Evolutionary conservation across 768 basidiomycete species (phyloP), one percentile per base, ranked within the genome.

Genomic region (Pleurotus djamor): DNA sequence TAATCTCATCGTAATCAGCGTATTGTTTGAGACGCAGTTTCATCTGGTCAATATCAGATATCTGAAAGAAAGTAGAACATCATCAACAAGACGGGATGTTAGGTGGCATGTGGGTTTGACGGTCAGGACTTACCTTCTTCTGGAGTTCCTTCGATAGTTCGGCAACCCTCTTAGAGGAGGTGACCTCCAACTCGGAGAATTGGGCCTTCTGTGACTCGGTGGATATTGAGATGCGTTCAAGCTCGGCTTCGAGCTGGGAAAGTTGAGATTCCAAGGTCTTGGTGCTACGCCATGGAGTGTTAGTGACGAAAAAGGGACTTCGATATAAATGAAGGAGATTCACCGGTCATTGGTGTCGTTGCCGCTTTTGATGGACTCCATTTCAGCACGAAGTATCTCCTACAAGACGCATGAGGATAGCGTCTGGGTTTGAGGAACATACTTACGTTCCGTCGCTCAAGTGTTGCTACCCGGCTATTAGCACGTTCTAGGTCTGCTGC

Each of bases 351-450:
- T 86, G 34, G 82, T 77, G 61, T 92, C 88, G 55, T 78, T 84
- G 10, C 92, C 95, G 52, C 86, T 89, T 56, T 92, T 87, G 52
- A 96, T 86, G 0, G 88, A 81, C 71, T 98, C 97, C 50, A 98
- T 96, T 71, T 98, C 96, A 17, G 95, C 94, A 9, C 96, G 87
- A 14, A 99, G 79, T n/a, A 93, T 82, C 77, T 98, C 97, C 93
- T 95, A 65, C 41, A 14, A 35, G 47, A 37, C 48, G 56, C 49
- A 52, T 48, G 32, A 36, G 51, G 34, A 44, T 37, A 4, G 48
- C 44, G 17, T 43, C 5, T n/a, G 13, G 49, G 48, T 34, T 34
- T 48, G 21, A 35, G 58, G 14, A 38, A 59, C 43, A 48, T 16
- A 70, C 83, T 58, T 63, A 94, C 94, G 75, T 99, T 98, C 52